phyloP scores from a whole-genome alignment of 495 filamentous ascomycete species.

The Talaromyces proteolyticus region DNA sequence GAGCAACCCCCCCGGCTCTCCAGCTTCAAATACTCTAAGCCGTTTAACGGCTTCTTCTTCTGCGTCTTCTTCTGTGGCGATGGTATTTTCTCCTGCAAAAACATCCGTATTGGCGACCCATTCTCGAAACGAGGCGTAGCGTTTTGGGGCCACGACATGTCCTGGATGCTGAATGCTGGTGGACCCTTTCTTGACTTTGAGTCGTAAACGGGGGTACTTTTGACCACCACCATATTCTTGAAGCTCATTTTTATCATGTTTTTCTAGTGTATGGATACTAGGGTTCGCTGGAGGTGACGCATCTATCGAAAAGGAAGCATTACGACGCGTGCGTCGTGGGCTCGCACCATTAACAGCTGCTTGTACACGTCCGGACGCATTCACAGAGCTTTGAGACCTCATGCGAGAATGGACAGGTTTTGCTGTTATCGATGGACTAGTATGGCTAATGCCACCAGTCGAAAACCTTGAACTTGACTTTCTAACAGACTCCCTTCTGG shows the following conservation, averaged over 20 bases:
- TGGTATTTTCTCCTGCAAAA: slow-evolving; percentile 29
- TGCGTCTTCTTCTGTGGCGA: slow-evolving; percentile 51
- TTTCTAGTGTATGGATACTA: not conserved
- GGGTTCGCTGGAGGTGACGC: slow-evolving; percentile 7
- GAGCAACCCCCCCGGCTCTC: slow-evolving; percentile 67
- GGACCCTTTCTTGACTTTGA: slow-evolving; percentile 49
- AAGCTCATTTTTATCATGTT: not conserved
- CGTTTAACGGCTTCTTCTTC: slow-evolving; percentile 43
- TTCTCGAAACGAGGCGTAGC: slow-evolving; percentile 47
- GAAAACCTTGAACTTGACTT: slow-evolving; percentile 17
- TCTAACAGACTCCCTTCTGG: slow-evolving; percentile 17
- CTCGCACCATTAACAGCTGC: slow-evolving; percentile 16
- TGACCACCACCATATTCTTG: slow-evolving; percentile 11
- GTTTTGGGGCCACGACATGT: slow-evolving; percentile 37
- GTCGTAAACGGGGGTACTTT: slow-evolving; percentile 38
- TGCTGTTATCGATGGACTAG: slow-evolving; percentile 25
- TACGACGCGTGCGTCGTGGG: slow-evolving; percentile 5
- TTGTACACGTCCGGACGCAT: slow-evolving; percentile 13
- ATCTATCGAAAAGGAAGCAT: slow-evolving; percentile 17
- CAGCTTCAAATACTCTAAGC: slow-evolving; percentile 59
- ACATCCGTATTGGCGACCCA: slow-evolving; percentile 48
- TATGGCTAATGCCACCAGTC: slow-evolving; percentile 15
- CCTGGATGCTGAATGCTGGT: slow-evolving; percentile 46
- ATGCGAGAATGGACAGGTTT: slow-evolving; percentile 24
- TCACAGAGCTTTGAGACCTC: slow-evolving; percentile 27